Evolutionary conservation across 2,329 filamentous ascomycete species (phyloP).

Genomic region (Pyricularia grisea): DNA sequence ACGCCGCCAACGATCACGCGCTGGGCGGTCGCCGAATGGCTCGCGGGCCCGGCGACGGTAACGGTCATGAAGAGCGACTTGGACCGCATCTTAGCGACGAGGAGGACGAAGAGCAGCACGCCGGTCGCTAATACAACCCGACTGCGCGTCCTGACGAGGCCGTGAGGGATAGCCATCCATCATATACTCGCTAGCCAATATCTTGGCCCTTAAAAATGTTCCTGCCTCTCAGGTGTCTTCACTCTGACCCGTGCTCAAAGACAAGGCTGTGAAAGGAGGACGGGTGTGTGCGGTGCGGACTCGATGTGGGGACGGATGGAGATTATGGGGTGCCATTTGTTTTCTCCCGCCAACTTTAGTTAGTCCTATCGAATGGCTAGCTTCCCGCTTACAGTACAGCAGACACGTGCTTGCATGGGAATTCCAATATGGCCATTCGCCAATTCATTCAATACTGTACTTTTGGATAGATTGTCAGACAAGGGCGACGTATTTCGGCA

Average conservation of each 20-base stretch:
- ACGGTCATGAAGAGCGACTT: background rate
- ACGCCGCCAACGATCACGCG: constrained; percentile 2
- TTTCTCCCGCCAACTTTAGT: background rate
- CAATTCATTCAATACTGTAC: background rate
- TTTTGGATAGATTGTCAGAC: background rate
- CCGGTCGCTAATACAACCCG: background rate
- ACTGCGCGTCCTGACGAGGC: background rate
- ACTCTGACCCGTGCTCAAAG: background rate
- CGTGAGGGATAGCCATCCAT: background rate
- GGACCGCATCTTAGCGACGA: constrained; percentile 5
- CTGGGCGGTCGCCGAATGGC: background rate
- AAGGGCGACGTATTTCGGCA: too few relatives aligned
- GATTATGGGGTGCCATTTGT: background rate
- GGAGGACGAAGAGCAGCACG: background rate
- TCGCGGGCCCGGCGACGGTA: background rate
- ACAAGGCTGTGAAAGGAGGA: background rate
- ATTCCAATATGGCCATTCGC: background rate
- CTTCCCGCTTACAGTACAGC: background rate
- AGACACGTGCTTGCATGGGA: background rate
- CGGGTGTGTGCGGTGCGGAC: background rate
- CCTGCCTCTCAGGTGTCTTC: background rate
- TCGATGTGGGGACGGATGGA: background rate
- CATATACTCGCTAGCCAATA: background rate
- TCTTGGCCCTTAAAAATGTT: background rate
- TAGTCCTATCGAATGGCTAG: background rate